Conservation (phyloP, 2,329 filamentous ascomycete genomes). For the Claviceps arundinis region DNA sequence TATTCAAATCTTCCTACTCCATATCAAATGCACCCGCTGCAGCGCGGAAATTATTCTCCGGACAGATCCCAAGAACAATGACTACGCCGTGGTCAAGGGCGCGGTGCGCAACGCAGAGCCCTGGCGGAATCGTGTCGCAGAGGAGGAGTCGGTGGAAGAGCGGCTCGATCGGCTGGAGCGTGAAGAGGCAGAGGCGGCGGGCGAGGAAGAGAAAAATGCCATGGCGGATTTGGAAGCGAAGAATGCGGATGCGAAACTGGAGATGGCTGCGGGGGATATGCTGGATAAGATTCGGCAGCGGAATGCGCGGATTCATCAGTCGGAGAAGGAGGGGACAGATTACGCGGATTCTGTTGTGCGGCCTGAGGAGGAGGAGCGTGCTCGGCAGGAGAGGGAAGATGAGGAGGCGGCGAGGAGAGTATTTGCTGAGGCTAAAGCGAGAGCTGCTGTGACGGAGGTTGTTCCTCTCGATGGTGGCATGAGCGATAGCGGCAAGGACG, state of each 20-base stretch:
- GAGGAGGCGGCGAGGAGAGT: conserved; percentile 67
- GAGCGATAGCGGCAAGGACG: not conserved
- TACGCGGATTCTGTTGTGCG: conserved; percentile 41
- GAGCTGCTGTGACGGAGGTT: conserved; percentile 36
- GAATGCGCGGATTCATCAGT: conserved; percentile 76
- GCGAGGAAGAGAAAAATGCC: conserved; percentile 63
- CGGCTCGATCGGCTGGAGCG: conserved; percentile 69
- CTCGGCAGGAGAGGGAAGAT: conserved; percentile 64
- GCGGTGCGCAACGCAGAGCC: conserved; percentile 89
- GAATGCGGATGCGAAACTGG: conserved; percentile 78
- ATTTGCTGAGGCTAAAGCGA: conserved; percentile 52
- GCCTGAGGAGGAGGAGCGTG: conserved; percentile 44
- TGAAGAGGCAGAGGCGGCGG: conserved; percentile 53
- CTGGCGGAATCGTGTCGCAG: conserved; percentile 54
- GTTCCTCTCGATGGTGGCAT: conserved; percentile 6
- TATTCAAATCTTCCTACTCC: conserved; percentile 76
- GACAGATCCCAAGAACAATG: conserved; percentile 89
- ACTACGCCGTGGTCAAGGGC: conserved; percentile 69
- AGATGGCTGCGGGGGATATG: conserved; percentile 95
- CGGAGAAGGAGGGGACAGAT: conserved; percentile 53
- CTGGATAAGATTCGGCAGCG: conserved; percentile 86
- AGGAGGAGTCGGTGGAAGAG: conserved; percentile 76
- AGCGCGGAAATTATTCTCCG: conserved; percentile 80
- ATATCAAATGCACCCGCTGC: conserved; percentile 75
- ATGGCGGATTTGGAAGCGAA: conserved; percentile 95